These are phyloP conservation scores for Eucalyptus pumila DNA, from an alignment of 345 rosid species.

Conservation along the genomic window DNA sequence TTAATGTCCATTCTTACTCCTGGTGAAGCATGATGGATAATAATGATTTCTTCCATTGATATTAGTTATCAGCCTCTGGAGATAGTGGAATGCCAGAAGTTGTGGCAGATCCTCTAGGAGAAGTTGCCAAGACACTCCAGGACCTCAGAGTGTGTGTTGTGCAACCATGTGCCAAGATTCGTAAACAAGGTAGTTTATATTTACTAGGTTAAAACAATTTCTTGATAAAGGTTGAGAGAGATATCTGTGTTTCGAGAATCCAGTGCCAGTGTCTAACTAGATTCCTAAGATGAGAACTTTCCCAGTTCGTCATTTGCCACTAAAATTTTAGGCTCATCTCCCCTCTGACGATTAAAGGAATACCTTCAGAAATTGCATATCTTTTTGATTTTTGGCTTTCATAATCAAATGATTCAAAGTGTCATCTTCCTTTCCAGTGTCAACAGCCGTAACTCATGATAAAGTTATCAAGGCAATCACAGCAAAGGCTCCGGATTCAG, in stretches of 20 bases:
- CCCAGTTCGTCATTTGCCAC: background rate
- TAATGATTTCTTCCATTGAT: background rate
- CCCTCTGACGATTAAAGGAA: background rate
- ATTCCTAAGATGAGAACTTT: background rate
- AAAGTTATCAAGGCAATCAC: slow-evolving; percentile 60
- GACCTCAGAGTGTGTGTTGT: slow-evolving; percentile 86
- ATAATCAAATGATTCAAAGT: background rate
- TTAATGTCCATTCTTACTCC: background rate
- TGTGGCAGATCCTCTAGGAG: slow-evolving; percentile 84
- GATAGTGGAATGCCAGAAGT: slow-evolving; percentile 86
- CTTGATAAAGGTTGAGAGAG: background rate
- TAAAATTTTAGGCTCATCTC: background rate
- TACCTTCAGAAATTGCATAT: background rate
- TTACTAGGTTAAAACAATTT: background rate
- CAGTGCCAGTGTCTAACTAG: background rate
- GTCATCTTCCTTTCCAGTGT: slow-evolving; percentile 28
- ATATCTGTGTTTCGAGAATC: background rate
- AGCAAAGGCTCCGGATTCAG: slow-evolving; percentile 87
- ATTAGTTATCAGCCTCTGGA: slow-evolving; percentile 87
- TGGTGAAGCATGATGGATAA: background rate
- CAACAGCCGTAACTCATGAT: slow-evolving; percentile 84
- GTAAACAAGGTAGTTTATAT: slow-evolving; percentile 63
- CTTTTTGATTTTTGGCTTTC: background rate
- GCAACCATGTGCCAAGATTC: slow-evolving; percentile 91
- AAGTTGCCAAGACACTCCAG: slow-evolving; percentile 72